These are phyloP conservation scores for Prunella vulgaris DNA, from an alignment of 257 asterid genomes.

Conservation along the genomic window DNA sequence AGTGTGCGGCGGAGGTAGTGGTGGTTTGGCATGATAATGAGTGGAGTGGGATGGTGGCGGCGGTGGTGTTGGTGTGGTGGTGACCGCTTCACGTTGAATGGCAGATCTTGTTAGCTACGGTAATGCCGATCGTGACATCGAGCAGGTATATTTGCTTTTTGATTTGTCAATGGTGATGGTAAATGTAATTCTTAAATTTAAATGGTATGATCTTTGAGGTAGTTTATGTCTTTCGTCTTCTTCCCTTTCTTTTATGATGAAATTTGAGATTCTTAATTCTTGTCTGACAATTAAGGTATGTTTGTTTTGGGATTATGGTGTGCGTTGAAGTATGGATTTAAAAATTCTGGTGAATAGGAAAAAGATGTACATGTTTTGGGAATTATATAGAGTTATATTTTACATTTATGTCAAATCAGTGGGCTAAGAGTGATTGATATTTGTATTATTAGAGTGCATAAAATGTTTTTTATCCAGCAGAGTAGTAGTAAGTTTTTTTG, in stretches of 20 bases:
- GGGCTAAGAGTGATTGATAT: neutral
- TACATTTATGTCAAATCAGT: neutral
- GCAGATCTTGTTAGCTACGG: constrained; percentile 93
- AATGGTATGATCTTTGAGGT: constrained; percentile 13
- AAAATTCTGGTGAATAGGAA: neutral
- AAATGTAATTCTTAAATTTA: neutral
- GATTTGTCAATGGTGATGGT: constrained; percentile 8
- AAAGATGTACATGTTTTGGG: neutral
- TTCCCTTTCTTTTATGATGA: constrained; percentile 13
- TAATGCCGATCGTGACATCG: constrained; percentile 76
- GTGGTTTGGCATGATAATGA: constrained; percentile 73
- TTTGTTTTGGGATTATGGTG: neutral
- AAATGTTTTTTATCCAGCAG: neutral
- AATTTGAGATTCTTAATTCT: neutral
- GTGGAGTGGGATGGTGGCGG: constrained; percentile 65
- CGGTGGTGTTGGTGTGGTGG: constrained; percentile 72
- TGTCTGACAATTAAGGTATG: neutral
- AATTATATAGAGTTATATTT: neutral
- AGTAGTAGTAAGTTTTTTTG: neutral
- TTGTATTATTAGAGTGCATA: neutral
- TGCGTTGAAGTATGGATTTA: neutral
- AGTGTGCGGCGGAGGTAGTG: constrained; percentile 51
- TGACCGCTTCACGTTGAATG: constrained; percentile 86
- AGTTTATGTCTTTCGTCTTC: neutral
- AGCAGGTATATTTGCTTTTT: constrained; percentile 52